Percentiles rank a stretch among this genome's conserved stretches.
phyloP scores from a whole-genome alignment of 2,329 filamentous ascomycete species.

The Beauveria asiatica region DNA sequence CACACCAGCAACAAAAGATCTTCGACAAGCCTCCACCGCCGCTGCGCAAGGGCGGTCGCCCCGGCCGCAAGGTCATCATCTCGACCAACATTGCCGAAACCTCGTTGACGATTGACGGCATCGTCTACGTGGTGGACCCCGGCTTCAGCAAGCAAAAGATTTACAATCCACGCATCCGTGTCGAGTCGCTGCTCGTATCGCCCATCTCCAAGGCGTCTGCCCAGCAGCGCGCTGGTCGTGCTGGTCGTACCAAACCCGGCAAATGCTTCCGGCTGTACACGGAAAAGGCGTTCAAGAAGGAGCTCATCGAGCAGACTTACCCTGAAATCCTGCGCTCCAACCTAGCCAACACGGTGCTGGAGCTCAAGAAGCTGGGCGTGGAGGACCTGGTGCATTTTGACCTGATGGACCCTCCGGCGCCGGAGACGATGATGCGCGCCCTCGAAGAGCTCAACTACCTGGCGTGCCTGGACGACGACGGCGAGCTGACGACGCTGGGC shows the following conservation, averaged over 20 bases:
- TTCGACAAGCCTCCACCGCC: constrained; percentile 81
- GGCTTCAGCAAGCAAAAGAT: constrained; percentile 99
- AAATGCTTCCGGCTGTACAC: constrained; percentile 98
- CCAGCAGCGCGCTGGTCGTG: constrained; percentile 96
- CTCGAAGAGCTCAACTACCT: constrained; percentile 97
- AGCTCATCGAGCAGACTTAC: constrained; percentile 94
- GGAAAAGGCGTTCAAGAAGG: constrained; percentile 91
- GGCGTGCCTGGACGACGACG: constrained; percentile 92
- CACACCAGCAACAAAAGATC: constrained; percentile 87
- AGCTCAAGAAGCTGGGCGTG: constrained; percentile 94
- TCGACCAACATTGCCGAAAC: constrained; percentile 98
- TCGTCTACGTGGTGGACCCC: constrained; percentile 98
- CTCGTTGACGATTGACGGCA: constrained; percentile 93
- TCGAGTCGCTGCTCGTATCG: constrained; percentile 94
- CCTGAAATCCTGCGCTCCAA: constrained; percentile 94
- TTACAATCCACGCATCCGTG: constrained; percentile 92
- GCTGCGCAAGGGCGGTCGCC: constrained; percentile 63
- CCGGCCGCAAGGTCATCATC: constrained; percentile 89
- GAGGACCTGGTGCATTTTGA: constrained; percentile 97
- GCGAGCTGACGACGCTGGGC: constrained; percentile 80
- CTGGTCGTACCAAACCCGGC: constrained; percentile 93
- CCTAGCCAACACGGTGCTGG: constrained; percentile 85
- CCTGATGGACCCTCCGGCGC: constrained; percentile 95
- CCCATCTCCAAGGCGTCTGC: constrained; percentile 97
- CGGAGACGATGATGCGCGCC: constrained; percentile 96